These are phyloP conservation scores for Globisporangium iwayamae DNA, from an alignment of 352 stramenopile species.

Conservation along the genomic window DNA sequence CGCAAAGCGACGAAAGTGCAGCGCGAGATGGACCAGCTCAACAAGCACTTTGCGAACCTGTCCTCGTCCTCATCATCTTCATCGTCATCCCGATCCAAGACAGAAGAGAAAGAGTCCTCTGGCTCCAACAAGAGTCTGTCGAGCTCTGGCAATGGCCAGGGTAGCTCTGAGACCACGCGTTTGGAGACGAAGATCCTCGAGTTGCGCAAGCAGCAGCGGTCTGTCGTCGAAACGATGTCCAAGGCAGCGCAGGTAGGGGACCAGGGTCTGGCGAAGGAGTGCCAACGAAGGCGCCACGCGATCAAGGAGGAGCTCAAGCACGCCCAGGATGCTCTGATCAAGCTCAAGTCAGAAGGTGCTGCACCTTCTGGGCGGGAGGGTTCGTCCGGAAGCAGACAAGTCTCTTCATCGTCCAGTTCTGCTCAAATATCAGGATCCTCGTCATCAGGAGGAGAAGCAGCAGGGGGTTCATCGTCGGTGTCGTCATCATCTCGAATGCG, in stretches of 20 bases:
- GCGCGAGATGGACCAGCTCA: slow-evolving; percentile 85
- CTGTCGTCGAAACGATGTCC: slow-evolving; percentile 63
- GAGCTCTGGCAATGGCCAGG: slow-evolving; percentile 16
- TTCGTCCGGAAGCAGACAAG: slow-evolving; percentile 9
- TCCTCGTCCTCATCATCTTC: slow-evolving; percentile 35
- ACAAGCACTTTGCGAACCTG: slow-evolving; percentile 60
- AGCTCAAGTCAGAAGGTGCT: slow-evolving; percentile 46
- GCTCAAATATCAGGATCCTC: not conserved
- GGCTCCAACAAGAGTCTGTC: slow-evolving; percentile 26
- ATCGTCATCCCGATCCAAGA: slow-evolving; percentile 18
- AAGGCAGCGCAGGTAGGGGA: slow-evolving; percentile 72
- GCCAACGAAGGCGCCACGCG: slow-evolving; percentile 59
- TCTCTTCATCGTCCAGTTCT: slow-evolving; percentile 11
- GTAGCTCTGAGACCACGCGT: slow-evolving; percentile 41
- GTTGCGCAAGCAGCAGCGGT: slow-evolving; percentile 73
- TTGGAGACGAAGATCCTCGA: slow-evolving; percentile 75
- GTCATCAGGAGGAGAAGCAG: not conserved
- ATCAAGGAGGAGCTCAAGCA: slow-evolving; percentile 78
- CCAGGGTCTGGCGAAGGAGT: slow-evolving; percentile 73
- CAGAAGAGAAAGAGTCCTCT: slow-evolving; percentile 29
- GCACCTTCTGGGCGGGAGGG: slow-evolving; percentile 4
- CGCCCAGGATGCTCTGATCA: slow-evolving; percentile 62
- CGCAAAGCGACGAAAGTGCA: slow-evolving; percentile 68
- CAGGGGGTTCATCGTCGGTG: slow-evolving; percentile 1
- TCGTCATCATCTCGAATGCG: slow-evolving; percentile 11